Evolutionary conservation across 139 green algal species (phyloP).

Genomic region (Chlorella sorokiniana): DNA sequence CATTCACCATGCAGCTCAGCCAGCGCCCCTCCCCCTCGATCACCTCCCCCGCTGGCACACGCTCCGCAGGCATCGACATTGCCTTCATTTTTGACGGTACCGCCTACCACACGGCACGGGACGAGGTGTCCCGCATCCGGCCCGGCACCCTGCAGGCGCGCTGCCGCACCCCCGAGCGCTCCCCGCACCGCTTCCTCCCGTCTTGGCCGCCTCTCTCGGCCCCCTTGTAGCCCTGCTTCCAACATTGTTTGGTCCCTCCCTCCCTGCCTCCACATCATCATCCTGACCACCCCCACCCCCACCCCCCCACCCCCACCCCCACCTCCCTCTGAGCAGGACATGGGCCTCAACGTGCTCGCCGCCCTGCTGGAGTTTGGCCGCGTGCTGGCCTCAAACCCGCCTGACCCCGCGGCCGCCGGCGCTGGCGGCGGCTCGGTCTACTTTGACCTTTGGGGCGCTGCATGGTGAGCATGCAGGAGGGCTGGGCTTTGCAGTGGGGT

Average conservation of each 20-base stretch:
- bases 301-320: neutral
- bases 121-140: slow-evolving; percentile 55
- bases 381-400: slow-evolving; percentile 29
- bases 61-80: slow-evolving; percentile 62
- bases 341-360: slow-evolving; percentile 60
- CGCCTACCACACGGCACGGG: slow-evolving; percentile 70
- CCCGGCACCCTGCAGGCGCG: slow-evolving; percentile 63
- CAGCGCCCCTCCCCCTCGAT: neutral
- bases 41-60: neutral
- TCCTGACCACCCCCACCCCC: neutral
- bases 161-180: too few relatives aligned
- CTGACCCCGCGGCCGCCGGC: neutral
- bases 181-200: too few relatives aligned
- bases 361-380: slow-evolving; percentile 39
- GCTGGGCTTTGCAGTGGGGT: neutral
- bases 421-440: slow-evolving; percentile 28
- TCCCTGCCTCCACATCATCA: too few relatives aligned
- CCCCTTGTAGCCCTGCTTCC: neutral
- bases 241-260: neutral
- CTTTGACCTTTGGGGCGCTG: slow-evolving; percentile 42
- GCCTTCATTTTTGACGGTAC: slow-evolving; percentile 68
- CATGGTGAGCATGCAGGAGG: slow-evolving; percentile 34
- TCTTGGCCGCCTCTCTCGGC: neutral
- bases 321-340: slow-evolving; percentile 34
- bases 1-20: neutral